These are phyloP conservation scores for Yamadazyma dushanensis DNA, from an alignment of 1,139 yeast genomes.

Conservation along the genomic window DNA sequence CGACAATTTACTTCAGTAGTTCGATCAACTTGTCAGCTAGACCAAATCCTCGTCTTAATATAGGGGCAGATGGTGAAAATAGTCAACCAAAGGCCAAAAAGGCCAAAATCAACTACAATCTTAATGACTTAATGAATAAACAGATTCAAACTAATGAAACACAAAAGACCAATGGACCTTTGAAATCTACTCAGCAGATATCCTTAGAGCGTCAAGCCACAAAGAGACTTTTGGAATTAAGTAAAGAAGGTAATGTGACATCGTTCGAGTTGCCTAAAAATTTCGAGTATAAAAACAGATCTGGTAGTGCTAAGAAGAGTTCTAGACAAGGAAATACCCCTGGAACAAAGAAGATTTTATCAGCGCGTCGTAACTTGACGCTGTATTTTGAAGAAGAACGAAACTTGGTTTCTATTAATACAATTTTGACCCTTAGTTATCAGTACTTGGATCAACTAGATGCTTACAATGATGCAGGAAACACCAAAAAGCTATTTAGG, in stretches of 20 bases:
- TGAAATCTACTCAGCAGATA: conserved; percentile 45
- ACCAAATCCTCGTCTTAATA: conserved; percentile 23
- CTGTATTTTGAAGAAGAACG: conserved; percentile 51
- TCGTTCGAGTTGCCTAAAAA: conserved; percentile 45
- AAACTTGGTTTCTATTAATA: conserved; percentile 42
- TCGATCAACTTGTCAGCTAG: conserved; percentile 46
- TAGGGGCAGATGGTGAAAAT: conserved; percentile 20
- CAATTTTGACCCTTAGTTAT: conserved; percentile 41
- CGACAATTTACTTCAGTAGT: conserved; percentile 47
- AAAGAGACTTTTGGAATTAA: conserved; percentile 38
- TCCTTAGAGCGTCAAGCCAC: conserved; percentile 43
- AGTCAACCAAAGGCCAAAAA: conserved; percentile 26
- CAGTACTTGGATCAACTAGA: conserved; percentile 42
- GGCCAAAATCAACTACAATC: conserved; percentile 47
- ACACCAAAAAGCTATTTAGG: conserved; percentile 23
- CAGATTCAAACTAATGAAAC: conserved; percentile 39
- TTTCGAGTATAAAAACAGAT: conserved; percentile 30
- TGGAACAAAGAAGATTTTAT: conserved; percentile 43
- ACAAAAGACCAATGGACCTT: conserved; percentile 30
- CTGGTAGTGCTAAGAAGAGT: conserved; percentile 22
- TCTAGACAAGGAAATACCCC: conserved; percentile 46
- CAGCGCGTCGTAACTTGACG: conserved; percentile 47
- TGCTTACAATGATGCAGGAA: conserved; percentile 18
- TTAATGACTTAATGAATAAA: conserved; percentile 45
- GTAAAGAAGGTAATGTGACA: conserved; percentile 30